These are phyloP conservation scores for Phyllosticta capitalensis DNA, from an alignment of 2,329 filamentous ascomycete genomes.

Conservation along the genomic window DNA sequence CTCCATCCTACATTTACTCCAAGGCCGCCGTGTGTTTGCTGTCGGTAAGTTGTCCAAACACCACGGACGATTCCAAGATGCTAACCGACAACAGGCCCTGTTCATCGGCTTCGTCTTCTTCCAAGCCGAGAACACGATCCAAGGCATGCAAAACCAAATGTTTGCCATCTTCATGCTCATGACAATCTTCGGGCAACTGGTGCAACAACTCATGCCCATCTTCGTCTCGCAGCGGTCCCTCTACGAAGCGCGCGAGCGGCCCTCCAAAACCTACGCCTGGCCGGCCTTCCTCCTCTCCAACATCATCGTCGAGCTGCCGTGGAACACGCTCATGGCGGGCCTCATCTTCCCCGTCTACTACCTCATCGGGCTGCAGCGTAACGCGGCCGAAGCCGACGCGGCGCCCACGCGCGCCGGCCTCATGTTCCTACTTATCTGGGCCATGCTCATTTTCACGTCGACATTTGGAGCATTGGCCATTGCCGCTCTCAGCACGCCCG, in stretches of 20 bases:
- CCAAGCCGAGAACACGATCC: conserved; percentile 59
- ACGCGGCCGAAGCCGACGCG: conserved; percentile 37
- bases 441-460: conserved; percentile 70
- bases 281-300: conserved; percentile 75
- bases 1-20: conserved; percentile 16
- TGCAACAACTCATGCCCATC: conserved; percentile 76
- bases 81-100: conserved; percentile 37
- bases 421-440: conserved; percentile 67
- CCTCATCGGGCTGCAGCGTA: conserved; percentile 65
- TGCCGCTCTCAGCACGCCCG: conserved; percentile 63
- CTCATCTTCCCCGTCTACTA: conserved; percentile 83
- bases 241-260: conserved; percentile 77
- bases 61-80: conserved; percentile 6
- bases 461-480: conserved; percentile 76
- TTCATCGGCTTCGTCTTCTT: conserved; percentile 81
- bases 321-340: conserved; percentile 67
- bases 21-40: conserved; percentile 11
- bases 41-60: conserved; percentile 7
- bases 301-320: conserved; percentile 76
- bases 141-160: conserved; percentile 78
- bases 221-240: conserved; percentile 74
- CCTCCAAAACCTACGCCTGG: conserved; percentile 78
- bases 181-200: conserved; percentile 71
- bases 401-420: conserved; percentile 58
- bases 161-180: conserved; percentile 76